Evolutionary conservation across 345 rosid species (phyloP), one percentile per base, ranked within the genome.

Genomic region (Populus simonii): DNA sequence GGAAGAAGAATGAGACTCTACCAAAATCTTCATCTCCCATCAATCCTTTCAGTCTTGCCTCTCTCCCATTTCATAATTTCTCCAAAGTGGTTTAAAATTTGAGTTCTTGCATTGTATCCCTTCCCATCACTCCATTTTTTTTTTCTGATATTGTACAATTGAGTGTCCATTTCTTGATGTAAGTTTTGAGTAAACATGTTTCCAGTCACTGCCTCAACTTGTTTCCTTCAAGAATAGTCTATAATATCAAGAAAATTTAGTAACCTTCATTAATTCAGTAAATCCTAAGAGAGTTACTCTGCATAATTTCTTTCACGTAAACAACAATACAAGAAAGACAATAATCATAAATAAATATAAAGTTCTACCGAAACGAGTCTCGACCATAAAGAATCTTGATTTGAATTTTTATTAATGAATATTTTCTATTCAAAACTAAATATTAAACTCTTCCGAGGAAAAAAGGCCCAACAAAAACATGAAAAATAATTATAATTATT

Each of bases 1-100:
- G 10, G 95, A 92, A 2, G 92, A 89, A 83, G 88, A 86, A 74
- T 85, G 77, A 84, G 39, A 31, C n/a, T n/a, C n/a, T 45, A 3
- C 45, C 16, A 59, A 3, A 59, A 72, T 17, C 62, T 53, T 57
- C 43, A 11, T 55, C 35, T 70, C 10, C 12, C 57, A 66, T 68
- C 7, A 36, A 10, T 68, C 43, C 16, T 20, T 31, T 36, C 18
- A 16, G 10, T 17, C 45, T 59, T 59, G 47, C 12, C 35, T 61
- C 29, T 43, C 17, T 7, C 45, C n/a, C 29, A 0, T 9, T n/a
- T n/a, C 29, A 59, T 59, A 53, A 22, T 29, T 45, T 12, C 8
- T 57, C 13, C 65, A 27, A 15, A 29, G 22, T 29, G 51, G 53
- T 57, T 17, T 22, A 36, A 20, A 65, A 20, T 59, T 66, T 36